A percentile compares a stretch with the other conserved stretches of the same genome.
phyloP scores from a whole-genome alignment of 306 rosid genomes.

The Senna tora region DNA sequence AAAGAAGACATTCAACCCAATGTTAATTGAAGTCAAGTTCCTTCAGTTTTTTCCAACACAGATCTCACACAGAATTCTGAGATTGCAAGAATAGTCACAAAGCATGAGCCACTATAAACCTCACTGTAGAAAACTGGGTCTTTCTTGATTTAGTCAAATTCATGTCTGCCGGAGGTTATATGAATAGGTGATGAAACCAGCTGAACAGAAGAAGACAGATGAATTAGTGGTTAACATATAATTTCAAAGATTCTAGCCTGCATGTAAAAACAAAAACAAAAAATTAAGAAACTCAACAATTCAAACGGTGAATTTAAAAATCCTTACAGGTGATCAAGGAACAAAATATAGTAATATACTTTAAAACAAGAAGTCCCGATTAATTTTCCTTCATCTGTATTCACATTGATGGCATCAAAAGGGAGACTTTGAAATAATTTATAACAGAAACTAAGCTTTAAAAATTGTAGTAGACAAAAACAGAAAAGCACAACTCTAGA shows the following conservation, averaged over 20 bases:
- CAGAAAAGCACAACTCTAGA: slow-evolving; percentile 35
- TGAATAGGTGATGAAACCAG: slow-evolving; percentile 47
- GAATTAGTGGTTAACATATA: slow-evolving; percentile 45
- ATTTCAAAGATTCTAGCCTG: slow-evolving; percentile 46
- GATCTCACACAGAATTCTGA: slow-evolving; percentile 62
- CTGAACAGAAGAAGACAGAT: slow-evolving; percentile 59
- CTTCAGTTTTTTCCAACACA: slow-evolving; percentile 35
- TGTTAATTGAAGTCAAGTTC: slow-evolving; percentile 38
- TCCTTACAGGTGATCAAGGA: slow-evolving; percentile 54
- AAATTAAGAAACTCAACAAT: slow-evolving; percentile 3
- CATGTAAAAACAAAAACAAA: slow-evolving; percentile 21
- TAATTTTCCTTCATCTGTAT: slow-evolving; percentile 36
- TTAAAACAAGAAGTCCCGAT: slow-evolving; percentile 15
- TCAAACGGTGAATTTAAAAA: slow-evolving; percentile 26
- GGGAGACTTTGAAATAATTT: slow-evolving; percentile 33
- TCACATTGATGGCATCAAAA: slow-evolving; percentile 46
- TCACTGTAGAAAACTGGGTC: slow-evolving; percentile 40
- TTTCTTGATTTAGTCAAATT: slow-evolving; percentile 49
- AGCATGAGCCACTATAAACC: slow-evolving; percentile 49
- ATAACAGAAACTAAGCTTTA: slow-evolving; percentile 32
- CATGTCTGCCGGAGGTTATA: slow-evolving; percentile 33
- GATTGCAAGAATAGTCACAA: slow-evolving; percentile 50
- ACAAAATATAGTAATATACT: slow-evolving; percentile 58
- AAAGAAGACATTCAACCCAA: slow-evolving; percentile 49
- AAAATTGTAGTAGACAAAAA: slow-evolving; percentile 37